Base-by-base conservation (phyloP, 139 green algal species). In the Axilococcus clingmanii region DNA sequence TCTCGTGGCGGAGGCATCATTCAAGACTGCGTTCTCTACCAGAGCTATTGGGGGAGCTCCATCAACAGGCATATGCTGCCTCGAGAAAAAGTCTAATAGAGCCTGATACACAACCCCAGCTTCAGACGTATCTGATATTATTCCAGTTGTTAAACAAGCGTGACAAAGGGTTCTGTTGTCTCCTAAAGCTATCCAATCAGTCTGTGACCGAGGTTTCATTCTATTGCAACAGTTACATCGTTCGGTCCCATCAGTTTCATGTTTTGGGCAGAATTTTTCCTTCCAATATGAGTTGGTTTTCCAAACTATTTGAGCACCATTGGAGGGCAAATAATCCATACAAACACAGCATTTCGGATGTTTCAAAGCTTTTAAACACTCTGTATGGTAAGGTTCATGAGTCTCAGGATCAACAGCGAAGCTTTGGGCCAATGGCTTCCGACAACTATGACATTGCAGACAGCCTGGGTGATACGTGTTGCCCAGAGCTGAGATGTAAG, bases 151-250 rank as follows among this genome's bases (percentile, higher is more conserved):
- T 14, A 85, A 31, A 73, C 88, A 96, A 23, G 66, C 44, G 34
- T 88, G 60, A 71, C 88, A 96, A 34, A 93, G 56, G n/a, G 67
- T 44, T 16, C 87, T 76, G 1, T 75, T 80, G 48, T 94, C 85
- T 8, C 71, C 48, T 34, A 87, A 59, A 33, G 40, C 48, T 0
- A 57, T 61, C 67, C 68, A 87, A 7, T 59, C n/a, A n/a, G n/a
- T n/a, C 46, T 65, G 40, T 9, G 49, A 68, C 28, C n/a, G 11
- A 23, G 68, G 60, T 54, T 74, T 63, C 50, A 81, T 42, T 16
- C 68, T 54, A n/a, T 48, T 54, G 68, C 80, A 89, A 52, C 60
- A 57, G 59, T 61, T 77, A 72, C 85, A 94, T n/a, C 56, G 46
- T 0, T 58, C 57, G 2, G 78, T 85, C 60, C 65, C 64, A 33